Base-by-base conservation (phyloP, 768 basidiomycete species). In the Nevesoporus exiguus region DNA sequence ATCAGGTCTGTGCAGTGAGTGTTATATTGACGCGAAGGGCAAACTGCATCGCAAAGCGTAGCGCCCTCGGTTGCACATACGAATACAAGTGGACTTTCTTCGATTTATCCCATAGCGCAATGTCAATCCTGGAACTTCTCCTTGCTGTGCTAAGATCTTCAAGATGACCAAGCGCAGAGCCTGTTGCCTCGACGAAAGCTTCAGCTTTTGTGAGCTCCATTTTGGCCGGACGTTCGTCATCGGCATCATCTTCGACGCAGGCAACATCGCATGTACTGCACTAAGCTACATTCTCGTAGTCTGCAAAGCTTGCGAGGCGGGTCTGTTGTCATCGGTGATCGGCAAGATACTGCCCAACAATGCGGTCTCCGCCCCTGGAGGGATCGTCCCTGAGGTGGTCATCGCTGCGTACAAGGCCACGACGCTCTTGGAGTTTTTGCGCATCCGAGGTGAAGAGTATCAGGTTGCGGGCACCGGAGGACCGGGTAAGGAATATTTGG, bases 211-310 rank as follows among this genome's bases (percentile, higher is more conserved):
- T 56, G 92, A 93, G 9, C 66, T 95, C 50, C 82, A 83, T 13
- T 93, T 96, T 55, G 94, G 94, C 0, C 94, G 87, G 86, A 82
- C 90, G 1, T 88, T 92, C 71, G 68, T 90, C 63, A 87, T 93
- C 66, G 86, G 86, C 0, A 76, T 90, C n/a, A 67, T 93, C 42
- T 90, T 90, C 9, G 71, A 83, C 33, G 78, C 80, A 0, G 91
- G 90, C 14, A 86, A 90, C 61, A 73, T 82, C 29, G 76, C 82
- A 1, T 82, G 86, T 61, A 77, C 79, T 5, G 41, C 70, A 2
- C 77, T 94, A 52, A 85, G 89, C 70, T 92, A 95, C 71, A 60
- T 74, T 42, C 83, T 96, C 54, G 82, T 97, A 52, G 72, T 95
- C 7, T 79, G 81, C 54, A 91, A 90, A 52, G 84, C 91, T 1